Base-by-base conservation (phyloP, 1,284 basidiomycete species). In the Puccinia brachypodii region DNA sequence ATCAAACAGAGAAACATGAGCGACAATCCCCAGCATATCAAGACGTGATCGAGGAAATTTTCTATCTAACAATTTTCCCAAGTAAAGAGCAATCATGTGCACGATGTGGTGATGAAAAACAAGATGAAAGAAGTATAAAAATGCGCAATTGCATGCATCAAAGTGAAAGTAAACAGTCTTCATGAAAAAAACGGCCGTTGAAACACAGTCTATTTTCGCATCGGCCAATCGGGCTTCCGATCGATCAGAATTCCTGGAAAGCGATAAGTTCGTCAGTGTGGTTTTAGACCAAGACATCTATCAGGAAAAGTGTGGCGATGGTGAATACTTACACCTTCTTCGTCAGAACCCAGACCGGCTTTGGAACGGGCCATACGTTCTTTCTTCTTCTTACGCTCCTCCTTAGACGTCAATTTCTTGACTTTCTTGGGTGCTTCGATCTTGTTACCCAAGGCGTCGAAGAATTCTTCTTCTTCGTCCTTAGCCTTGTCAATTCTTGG, bases 401-500 rank as follows among this genome's bases (percentile, higher is more conserved):
- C 96, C 58, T 90, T 87, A 36, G 94, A 89, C 19, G 85, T 83
- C 22, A 85, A 68, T 90, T 96, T 97, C 87, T 89, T 88, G 90
- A 92, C 94, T 86, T 88, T 87, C 91, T 96, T 95, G 88, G 91
- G 92, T 84, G 81, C 83, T 14, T 93, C 94, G 84, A 96, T 90
- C 90, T 95, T 96, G 92, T 97, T 96, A 83, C 95, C 95, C 91
- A 97, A 93, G 47, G 96, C 96, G 87, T 98, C 95, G 87, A 93
- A 97, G 85, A 91, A 88, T 71, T 91, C 93, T 82, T 96, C 94
- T 83, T 96, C 95, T 84, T 94, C 94, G 60, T 90, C 92, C 4
- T 90, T 91, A 86, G 90, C 91, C 91, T 94, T 93, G 90, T 96
- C 95, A 85, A 97, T 97, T 82, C 94, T 91, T 28, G 87, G 88